phyloP scores from a whole-genome alignment of 75 land plant genomes.

The Larix kaempferi region DNA sequence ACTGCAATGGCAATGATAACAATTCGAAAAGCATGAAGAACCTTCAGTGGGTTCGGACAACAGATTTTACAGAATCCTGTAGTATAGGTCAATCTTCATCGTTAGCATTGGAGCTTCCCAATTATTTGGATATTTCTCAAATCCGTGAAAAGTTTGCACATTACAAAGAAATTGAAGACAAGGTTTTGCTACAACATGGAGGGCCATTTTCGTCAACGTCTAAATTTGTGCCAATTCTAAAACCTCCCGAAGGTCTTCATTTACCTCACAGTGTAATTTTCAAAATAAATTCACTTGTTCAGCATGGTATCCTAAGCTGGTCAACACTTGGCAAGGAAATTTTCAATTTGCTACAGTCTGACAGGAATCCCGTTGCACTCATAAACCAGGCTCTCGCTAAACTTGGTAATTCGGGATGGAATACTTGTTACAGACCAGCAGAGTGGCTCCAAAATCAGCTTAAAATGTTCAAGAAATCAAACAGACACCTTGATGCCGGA shows the following conservation, averaged over 20 bases:
- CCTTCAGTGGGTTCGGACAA: slow-evolving; percentile 54
- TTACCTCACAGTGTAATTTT: background rate
- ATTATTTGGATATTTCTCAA: slow-evolving; percentile 19
- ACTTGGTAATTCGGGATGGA: slow-evolving; percentile 3
- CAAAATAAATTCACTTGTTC: slow-evolving; percentile 65
- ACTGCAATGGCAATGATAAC: background rate
- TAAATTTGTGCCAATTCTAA: background rate
- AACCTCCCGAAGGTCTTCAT: background rate
- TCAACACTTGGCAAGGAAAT: slow-evolving; percentile 49
- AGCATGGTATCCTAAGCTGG: slow-evolving; percentile 51
- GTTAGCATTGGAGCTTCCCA: slow-evolving; percentile 56
- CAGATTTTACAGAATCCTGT: slow-evolving; percentile 61
- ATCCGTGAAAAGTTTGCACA: slow-evolving; percentile 32
- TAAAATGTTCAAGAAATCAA: background rate
- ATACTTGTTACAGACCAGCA: slow-evolving; percentile 49
- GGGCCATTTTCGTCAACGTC: slow-evolving; percentile 28
- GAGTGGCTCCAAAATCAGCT: slow-evolving; percentile 36
- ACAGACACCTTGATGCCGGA: slow-evolving; percentile 1
- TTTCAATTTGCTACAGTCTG: slow-evolving; percentile 41
- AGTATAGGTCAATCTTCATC: slow-evolving; percentile 76
- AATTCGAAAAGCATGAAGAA: background rate
- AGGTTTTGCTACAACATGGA: slow-evolving; percentile 18
- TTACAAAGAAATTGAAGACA: slow-evolving; percentile 29
- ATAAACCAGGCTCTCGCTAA: background rate
- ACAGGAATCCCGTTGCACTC: no score